phyloP scores from a whole-genome alignment of 148 eudicot species.

The Dysphania ambrosioides region DNA sequence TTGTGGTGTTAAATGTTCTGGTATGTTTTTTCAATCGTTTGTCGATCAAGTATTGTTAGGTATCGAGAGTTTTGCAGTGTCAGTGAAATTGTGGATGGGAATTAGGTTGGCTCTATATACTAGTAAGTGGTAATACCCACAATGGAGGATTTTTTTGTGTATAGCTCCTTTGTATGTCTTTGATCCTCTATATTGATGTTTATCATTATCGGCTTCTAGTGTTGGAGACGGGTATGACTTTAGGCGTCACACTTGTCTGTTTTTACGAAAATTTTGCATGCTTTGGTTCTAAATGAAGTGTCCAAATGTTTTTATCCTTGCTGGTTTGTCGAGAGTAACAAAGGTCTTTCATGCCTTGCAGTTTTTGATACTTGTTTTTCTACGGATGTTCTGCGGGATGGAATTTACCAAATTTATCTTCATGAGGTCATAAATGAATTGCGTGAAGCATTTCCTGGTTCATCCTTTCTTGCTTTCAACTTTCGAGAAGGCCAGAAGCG shows the following conservation, averaged over 20 bases:
- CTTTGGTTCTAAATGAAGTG: neutral
- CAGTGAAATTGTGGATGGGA: neutral
- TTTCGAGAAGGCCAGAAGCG: constrained; percentile 96
- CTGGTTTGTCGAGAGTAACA: neutral
- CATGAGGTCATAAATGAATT: constrained; percentile 79
- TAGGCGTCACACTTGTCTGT: neutral
- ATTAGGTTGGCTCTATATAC: neutral
- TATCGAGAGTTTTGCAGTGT: neutral
- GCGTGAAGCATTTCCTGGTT: constrained; percentile 75
- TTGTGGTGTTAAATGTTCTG: neutral
- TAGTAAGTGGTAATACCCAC: neutral
- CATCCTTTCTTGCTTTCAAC: constrained; percentile 97
- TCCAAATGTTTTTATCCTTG: neutral
- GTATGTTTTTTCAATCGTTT: neutral
- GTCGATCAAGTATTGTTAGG: neutral
- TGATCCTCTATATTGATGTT: neutral
- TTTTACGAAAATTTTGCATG: neutral
- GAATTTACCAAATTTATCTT: constrained; percentile 81
- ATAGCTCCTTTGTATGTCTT: neutral
- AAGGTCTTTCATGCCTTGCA: constrained; percentile 39
- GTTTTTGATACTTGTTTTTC: constrained; percentile 99
- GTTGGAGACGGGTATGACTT: neutral
- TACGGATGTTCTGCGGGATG: constrained; percentile 90
- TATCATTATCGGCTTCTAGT: neutral
- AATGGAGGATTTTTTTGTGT: neutral